Conservation (phyloP, 2,329 filamentous ascomycete species). For the Blastomyces percursus region DNA sequence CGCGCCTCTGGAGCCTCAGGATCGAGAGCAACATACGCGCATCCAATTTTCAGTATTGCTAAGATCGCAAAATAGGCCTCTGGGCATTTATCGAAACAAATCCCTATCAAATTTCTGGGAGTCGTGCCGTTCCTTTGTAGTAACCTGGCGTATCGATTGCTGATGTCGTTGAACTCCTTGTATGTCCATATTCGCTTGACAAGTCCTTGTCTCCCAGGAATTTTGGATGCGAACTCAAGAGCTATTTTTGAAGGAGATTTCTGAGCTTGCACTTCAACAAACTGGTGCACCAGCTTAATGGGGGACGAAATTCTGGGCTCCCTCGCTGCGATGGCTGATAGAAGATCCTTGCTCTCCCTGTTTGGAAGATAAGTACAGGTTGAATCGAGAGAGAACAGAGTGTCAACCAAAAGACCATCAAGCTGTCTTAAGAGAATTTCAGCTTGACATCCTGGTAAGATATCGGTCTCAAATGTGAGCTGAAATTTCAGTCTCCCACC, state of each 20-base stretch:
- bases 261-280: slow-evolving; percentile 56
- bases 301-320: slow-evolving; percentile 47
- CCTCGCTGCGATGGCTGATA: slow-evolving; percentile 57
- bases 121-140: slow-evolving; percentile 41
- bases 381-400: slow-evolving; percentile 41
- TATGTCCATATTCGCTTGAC: slow-evolving; percentile 58
- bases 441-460: slow-evolving; percentile 60
- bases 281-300: slow-evolving; percentile 58
- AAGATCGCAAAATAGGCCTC: slow-evolving; percentile 75
- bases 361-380: slow-evolving; percentile 31
- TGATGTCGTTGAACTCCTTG: slow-evolving; percentile 55
- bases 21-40: slow-evolving; percentile 70
- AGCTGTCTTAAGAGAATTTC: slow-evolving; percentile 58
- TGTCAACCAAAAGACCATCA: slow-evolving; percentile 52
- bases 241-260: slow-evolving; percentile 51
- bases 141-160: slow-evolving; percentile 61
- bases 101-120: slow-evolving; percentile 55
- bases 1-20: slow-evolving; percentile 58
- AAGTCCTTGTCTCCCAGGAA: slow-evolving; percentile 38
- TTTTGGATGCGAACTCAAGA: slow-evolving; percentile 59
- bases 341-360: slow-evolving; percentile 20
- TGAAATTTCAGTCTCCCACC: slow-evolving; percentile 46
- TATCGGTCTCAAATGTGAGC: slow-evolving; percentile 53
- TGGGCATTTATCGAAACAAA: slow-evolving; percentile 76
- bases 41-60: slow-evolving; percentile 71